A percentile compares a stretch with the other conserved stretches of the same genome.
Evolutionary conservation across 2,329 filamentous ascomycete species (phyloP).

Genomic region (Microcyclosporella mali): DNA sequence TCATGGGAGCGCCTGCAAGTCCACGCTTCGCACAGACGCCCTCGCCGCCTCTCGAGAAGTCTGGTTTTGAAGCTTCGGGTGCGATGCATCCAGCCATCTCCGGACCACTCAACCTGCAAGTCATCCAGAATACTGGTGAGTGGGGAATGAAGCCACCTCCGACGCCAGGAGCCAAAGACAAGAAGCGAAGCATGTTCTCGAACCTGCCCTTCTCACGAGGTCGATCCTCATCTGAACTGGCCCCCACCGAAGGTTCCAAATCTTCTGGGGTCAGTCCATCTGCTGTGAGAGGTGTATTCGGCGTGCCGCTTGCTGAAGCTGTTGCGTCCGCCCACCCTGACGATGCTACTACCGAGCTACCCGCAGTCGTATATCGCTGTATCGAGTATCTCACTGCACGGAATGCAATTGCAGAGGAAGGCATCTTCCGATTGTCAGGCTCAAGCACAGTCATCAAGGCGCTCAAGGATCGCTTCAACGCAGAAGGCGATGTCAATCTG

Average conservation of each 20-base stretch:
- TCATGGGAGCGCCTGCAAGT: conserved; percentile 38
- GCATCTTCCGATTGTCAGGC: conserved; percentile 94
- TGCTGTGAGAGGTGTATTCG: conserved; percentile 59
- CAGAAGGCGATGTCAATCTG: conserved; percentile 83
- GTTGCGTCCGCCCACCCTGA: conserved; percentile 71
- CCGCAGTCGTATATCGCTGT: conserved; percentile 89
- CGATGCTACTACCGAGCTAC: conserved; percentile 69
- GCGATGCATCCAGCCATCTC: conserved; percentile 57
- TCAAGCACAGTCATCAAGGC: conserved; percentile 91
- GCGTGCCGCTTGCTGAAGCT: conserved; percentile 76
- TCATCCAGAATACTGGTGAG: conserved; percentile 73
- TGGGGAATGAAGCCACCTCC: conserved; percentile 72
- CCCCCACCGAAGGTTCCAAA: conserved; percentile 29
- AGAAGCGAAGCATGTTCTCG: conserved; percentile 64
- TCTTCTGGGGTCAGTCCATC: conserved; percentile 15
- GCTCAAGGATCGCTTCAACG: conserved; percentile 87
- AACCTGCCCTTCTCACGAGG: conserved; percentile 47
- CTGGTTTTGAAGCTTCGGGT: conserved; percentile 30
- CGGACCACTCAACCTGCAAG: conserved; percentile 72
- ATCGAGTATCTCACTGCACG: conserved; percentile 86
- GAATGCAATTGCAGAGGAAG: conserved; percentile 78
- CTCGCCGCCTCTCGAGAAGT: conserved; percentile 31
- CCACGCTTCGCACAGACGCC: conserved; percentile 23
- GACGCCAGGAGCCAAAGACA: conserved; percentile 61
- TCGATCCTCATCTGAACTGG: conserved; percentile 64